A percentile compares a stretch with the other conserved stretches of the same genome.
Evolutionary conservation across 345 rosid genomes (phyloP).

Genomic region (Gossypium anomalum): DNA sequence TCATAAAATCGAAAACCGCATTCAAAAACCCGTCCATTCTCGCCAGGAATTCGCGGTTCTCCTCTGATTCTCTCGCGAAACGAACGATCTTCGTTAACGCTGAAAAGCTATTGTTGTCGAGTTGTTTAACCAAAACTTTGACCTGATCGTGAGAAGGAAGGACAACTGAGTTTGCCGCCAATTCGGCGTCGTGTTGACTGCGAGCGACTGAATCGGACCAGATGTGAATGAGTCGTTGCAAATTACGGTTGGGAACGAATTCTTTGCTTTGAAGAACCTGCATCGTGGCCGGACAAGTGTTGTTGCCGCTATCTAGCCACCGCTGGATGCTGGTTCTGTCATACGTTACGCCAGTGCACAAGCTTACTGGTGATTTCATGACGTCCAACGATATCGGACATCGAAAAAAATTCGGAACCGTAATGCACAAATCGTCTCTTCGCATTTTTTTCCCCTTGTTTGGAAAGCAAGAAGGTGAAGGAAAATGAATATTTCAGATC

Average conservation of each 20-base stretch:
- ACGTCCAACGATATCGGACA: conserved; percentile 97
- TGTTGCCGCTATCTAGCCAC: conserved; percentile 87
- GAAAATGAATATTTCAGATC: conserved; percentile 8
- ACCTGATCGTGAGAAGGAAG: conserved; percentile 37
- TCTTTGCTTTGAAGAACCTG: conserved; percentile 71
- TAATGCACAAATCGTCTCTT: conserved; percentile 63
- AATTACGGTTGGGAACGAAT: conserved; percentile 69
- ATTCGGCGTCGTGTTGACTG: conserved; percentile 18
- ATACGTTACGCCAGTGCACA: conserved; percentile 92
- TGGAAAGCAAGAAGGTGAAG: conserved; percentile 20
- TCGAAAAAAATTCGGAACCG: conserved; percentile 70
- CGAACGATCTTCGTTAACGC: conserved; percentile 33
- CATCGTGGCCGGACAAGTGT: conserved; percentile 97
- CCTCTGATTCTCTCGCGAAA: conserved; percentile 54
- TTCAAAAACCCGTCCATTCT: conserved; percentile 39
- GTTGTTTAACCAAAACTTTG: conserved; percentile 20
- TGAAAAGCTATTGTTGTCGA: conserved; percentile 20
- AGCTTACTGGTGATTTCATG: conserved; percentile 89
- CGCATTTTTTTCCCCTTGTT: conserved; percentile 34
- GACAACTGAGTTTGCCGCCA: background rate
- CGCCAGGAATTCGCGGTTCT: conserved; percentile 49
- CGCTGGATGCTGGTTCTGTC: conserved; percentile 81
- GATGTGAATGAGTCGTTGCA: conserved; percentile 74
- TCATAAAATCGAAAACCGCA: conserved; percentile 48
- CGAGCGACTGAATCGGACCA: conserved; percentile 63